Percentiles rank a stretch among this genome's conserved stretches.
Evolutionary conservation across 139 green algal genomes (phyloP).

Genomic region (Chlamydomonas incerta): DNA sequence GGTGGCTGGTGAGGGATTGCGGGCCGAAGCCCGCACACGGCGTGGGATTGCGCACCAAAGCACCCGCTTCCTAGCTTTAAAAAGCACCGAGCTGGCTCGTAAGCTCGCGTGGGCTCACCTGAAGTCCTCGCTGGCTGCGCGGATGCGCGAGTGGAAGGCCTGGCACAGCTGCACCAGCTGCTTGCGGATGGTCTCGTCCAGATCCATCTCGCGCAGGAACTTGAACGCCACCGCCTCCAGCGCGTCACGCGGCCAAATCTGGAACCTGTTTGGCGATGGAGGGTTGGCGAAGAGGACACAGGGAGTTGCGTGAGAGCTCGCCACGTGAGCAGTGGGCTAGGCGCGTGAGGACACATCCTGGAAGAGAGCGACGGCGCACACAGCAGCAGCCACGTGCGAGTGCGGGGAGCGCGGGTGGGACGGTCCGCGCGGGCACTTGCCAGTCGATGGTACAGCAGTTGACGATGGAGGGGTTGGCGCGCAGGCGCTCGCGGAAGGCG

Average conservation of each 20-base stretch:
- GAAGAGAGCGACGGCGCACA: too few relatives aligned
- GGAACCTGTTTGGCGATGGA: constrained; percentile 43
- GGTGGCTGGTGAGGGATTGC: too few relatives aligned
- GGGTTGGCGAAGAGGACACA: too few relatives aligned
- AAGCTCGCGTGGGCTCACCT: neutral
- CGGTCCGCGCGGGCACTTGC: constrained; percentile 46
- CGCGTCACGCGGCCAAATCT: constrained; percentile 73
- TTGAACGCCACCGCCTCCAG: constrained; percentile 80
- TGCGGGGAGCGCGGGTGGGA: too few relatives aligned
- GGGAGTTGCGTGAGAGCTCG: too few relatives aligned
- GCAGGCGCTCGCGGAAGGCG: constrained; percentile 79
- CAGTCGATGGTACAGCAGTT: constrained; percentile 89
- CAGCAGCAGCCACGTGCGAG: neutral
- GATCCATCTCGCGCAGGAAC: constrained; percentile 76
- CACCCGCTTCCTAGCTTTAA: too few relatives aligned
- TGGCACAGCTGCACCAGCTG: constrained; percentile 71
- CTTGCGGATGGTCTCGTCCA: constrained; percentile 58
- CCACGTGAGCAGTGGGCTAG: too few relatives aligned
- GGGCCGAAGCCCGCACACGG: too few relatives aligned
- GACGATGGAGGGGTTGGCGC: constrained; percentile 81
- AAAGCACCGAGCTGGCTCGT: too few relatives aligned
- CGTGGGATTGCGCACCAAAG: too few relatives aligned
- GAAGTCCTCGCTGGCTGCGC: constrained; percentile 59
- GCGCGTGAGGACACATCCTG: too few relatives aligned
- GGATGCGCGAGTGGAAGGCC: constrained; percentile 63